Base-by-base conservation (phyloP, 805 yeast species). In the Saturnispora quitensis region DNA sequence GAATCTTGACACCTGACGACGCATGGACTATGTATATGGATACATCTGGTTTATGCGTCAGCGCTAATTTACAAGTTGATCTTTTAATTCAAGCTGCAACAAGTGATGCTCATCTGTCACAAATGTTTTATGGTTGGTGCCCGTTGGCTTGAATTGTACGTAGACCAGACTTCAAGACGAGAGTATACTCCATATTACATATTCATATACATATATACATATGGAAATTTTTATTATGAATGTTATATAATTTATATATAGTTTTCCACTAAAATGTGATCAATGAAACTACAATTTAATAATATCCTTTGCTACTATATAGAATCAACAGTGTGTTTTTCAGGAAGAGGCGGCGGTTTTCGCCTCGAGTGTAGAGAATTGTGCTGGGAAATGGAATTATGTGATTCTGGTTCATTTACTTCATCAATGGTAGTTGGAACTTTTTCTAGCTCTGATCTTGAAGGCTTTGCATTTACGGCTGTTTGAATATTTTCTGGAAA, bases 121-220 rank as follows among this genome's bases (percentile, higher is more conserved):
- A 77, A 58, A 91, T 93, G 99, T 93, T 88, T 66, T 81, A 86
- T 25, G 99, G 99, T 3, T 93, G 99, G 99, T 72, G 81, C 68
- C 78, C 93, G 8, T 82, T 83, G 6, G 48, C 48, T 10, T 49
- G 12, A 43, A 31, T 9, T 13, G 12, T 12, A 31, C 2, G 13
- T 10, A 31, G 34, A 31, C 13, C 34, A 31, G 9, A 31, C 4
- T 5, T 31, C 5, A 31, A 31, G 9, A 12, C 13, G 1, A 31
- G 5, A 8, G 13, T 10, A 31, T 31, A 12, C 34, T 4, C n/a
- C 5, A 10, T 31, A 12, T 10, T 13, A 31, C 8, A 31, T 31
- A 25, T 25, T 20, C 20, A 25, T 25, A 25, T 25, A 8, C 9
- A 25, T 31, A 31, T 31, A 13, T 31, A 25, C 12, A 12, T 31